Base-by-base conservation (phyloP, 305 asterid genomes). In the Fraxinus dipetala region DNA sequence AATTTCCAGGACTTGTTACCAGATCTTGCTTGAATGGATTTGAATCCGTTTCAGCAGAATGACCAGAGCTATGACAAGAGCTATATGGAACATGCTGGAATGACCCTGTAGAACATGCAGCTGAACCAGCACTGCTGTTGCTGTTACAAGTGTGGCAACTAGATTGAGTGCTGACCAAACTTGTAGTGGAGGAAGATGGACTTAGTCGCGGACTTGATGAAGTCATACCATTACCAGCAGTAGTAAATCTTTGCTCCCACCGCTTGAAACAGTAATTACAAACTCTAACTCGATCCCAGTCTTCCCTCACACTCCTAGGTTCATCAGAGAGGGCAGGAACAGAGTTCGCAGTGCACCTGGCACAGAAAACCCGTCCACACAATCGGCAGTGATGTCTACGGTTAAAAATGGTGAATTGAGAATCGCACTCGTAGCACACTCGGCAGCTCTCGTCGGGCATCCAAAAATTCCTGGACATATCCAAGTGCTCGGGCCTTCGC, bases 391-490 rank as follows among this genome's bases (percentile, higher is more conserved):
- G 98, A 84, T 93, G 98, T 87, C 87, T 92, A 82, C 98, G 93
- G 83, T 93, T 93, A 84, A 92, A 90, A 77, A 93, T 81, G 80
- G 90, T 90, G 87, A 93, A 93, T 72, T 83, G 89, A 16, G 92
- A 89, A 89, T 93, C 98, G 79, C 98, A 92, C 80, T 93, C 97
- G 75, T 93, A 93, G 91, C 98, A 93, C 22, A 93, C 94, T 88
- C 95, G 80, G 85, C 97, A 93, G 88, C 97, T 93, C 86, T 89
- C 90, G 76, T 93, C 98, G 36, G 98, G 97, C 98, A 93, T 93
- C 98, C 98, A 94, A 85, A 94, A 93, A 86, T 94, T 93, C 79
- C 95, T 90, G 14, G 98, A 93, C 90, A 90, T 84, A 72, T 79
- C 91, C 78, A 87, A 87, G 80, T 87, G 87, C 75, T 89, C 93